Evolutionary conservation across 805 yeast species (phyloP), one percentile per base, ranked within the genome.

Genomic region (Teunomyces atbi): DNA sequence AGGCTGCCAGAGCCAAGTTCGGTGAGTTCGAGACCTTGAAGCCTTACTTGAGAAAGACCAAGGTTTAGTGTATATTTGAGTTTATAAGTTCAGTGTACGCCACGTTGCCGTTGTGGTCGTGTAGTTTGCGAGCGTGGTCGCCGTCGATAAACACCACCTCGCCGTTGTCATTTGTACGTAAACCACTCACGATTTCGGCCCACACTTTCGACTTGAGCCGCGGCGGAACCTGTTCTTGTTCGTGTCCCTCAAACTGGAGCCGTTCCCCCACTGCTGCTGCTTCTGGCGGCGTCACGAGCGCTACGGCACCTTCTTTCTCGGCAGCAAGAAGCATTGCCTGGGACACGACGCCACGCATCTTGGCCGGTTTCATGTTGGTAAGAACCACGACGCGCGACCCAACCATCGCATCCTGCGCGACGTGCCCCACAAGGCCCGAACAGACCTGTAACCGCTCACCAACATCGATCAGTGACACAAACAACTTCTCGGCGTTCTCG

Each of bases 281-380:
- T 1, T 0, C 6, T 3, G 86, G 83, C 1, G 84, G 81, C 3
- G 44, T 46, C 0, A 82, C 74, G 5, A 79, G 60, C 39, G 75
- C 82, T 3, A 81, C 81, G 1, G 48, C 29, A 1, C 45, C 49
- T 2, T 52, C 62, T 6, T 40, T 51, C 19, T 60, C 78, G 1
- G 86, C 82, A n/a, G 88, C 87, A 16, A 84, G 56, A 1, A 84
- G 55, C 89, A 84, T 84, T 0, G 85, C 87, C 51, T 82, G 79
- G 1, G 86, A 81, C 34, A 56, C 59, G 16, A 77, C 73, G 1
- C 89, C 89, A 50, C 88, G 65, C 77, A 84, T 76, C 57, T 81
- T 82, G 8, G 81, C 71, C 3, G 82, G 77, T 53, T 82, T 83
- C 60, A 84, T 61, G 54, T 84, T 84, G 5, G 76, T 71, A 16